Evolutionary conservation across 208 protist genomes (phyloP).

Genomic region (Trypanosomatidae sp.): DNA sequence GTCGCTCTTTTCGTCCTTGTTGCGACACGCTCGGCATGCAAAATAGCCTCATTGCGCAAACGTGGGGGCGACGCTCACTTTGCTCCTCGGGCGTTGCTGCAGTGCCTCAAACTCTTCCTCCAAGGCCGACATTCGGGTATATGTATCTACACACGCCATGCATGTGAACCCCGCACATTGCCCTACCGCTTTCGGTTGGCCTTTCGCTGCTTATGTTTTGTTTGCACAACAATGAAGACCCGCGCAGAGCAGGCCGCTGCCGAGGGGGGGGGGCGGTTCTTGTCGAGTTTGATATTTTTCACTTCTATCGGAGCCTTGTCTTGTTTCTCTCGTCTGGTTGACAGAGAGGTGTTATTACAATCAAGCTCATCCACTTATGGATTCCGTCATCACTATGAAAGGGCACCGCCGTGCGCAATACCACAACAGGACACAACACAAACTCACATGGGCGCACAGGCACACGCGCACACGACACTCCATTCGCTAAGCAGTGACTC

Average conservation of each 20-base stretch:
- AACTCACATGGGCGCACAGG: background rate
- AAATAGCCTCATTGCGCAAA: background rate
- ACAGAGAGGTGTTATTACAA: background rate
- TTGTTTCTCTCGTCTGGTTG: background rate
- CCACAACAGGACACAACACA: background rate
- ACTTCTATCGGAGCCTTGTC: background rate
- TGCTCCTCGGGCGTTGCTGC: background rate
- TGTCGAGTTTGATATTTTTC: background rate
- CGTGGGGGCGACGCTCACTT: background rate
- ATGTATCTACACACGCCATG: background rate
- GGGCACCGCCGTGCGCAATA: background rate
- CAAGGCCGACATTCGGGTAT: background rate
- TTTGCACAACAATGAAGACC: background rate
- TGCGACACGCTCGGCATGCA: background rate
- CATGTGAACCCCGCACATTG: background rate
- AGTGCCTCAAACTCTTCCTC: background rate
- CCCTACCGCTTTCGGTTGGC: background rate
- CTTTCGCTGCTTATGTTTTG: background rate
- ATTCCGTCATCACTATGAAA: background rate
- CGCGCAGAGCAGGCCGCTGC: background rate
- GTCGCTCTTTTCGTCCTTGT: background rate
- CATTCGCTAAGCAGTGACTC: conserved; percentile 8
- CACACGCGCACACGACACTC: conserved; percentile 2
- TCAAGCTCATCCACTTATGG: background rate
- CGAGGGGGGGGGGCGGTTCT: background rate